Evolutionary conservation across 2,329 filamentous ascomycete species (phyloP).

Genomic region (Cordyceps tenuipes): DNA sequence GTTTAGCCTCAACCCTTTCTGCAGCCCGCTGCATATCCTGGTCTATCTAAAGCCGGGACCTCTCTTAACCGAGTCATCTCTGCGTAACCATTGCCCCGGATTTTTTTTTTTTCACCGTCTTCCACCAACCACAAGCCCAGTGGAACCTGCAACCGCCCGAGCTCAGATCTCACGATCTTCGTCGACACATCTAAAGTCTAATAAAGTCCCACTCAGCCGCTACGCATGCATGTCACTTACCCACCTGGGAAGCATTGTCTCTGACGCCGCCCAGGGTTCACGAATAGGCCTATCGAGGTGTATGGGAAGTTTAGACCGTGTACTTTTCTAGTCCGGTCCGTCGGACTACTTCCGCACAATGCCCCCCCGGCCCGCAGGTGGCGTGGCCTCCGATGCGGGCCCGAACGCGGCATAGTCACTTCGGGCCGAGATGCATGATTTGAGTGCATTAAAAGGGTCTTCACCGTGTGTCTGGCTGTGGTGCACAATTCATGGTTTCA

Average conservation of each 20-base stretch:
- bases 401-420: too few relatives aligned
- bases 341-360: background rate
- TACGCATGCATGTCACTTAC: constrained; percentile 3
- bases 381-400: too few relatives aligned
- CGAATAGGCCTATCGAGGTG: background rate
- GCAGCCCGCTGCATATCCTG: background rate
- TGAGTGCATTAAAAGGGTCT: background rate
- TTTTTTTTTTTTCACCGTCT: background rate
- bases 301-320: background rate
- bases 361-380: too few relatives aligned
- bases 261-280: background rate
- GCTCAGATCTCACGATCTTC: constrained; percentile 10
- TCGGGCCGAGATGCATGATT: background rate
- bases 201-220: background rate
- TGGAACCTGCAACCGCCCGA: constrained; percentile 8
- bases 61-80: constrained; percentile 9
- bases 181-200: background rate
- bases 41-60: constrained; percentile 4
- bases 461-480: too few relatives aligned
- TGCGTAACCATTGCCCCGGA: constrained; percentile 2
- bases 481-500: background rate
- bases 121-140: background rate
- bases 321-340: background rate
- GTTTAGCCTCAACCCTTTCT: background rate
- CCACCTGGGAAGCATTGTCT: background rate